phyloP scores from a whole-genome alignment of 805 yeast species.

The Lipomyces yamadae region DNA sequence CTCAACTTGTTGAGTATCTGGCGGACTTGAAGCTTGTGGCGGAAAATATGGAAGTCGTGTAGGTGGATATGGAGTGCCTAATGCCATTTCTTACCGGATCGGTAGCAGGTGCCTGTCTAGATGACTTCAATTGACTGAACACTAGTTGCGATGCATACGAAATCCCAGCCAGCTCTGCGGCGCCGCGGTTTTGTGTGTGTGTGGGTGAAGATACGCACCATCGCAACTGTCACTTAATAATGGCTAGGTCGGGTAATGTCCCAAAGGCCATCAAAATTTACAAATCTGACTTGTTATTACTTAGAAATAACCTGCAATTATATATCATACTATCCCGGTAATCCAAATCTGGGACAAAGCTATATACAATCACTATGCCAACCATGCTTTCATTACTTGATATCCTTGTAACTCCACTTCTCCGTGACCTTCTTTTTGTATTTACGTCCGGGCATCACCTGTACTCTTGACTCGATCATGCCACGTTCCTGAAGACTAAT shows the following conservation, averaged over 20 bases:
- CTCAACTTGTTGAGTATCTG: not conserved
- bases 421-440: conserved; percentile 79
- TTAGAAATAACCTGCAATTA: too few relatives aligned
- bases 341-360: not conserved
- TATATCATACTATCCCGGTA: not conserved
- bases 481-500: conserved; percentile 82
- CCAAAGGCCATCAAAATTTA: too few relatives aligned
- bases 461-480: conserved; percentile 81
- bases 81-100: not conserved
- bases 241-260: too few relatives aligned
- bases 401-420: conserved; percentile 90
- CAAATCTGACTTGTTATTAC: too few relatives aligned
- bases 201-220: too few relatives aligned
- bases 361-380: not conserved
- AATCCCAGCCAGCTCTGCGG: not conserved
- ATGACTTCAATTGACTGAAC: not conserved
- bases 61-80: conserved; percentile 7
- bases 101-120: not conserved
- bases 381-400: conserved; percentile 19
- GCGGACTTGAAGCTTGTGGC: not conserved
- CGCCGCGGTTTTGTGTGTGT: not conserved
- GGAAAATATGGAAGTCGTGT: not conserved
- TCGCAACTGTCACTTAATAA: too few relatives aligned
- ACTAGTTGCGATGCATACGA: too few relatives aligned
- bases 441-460: conserved; percentile 65